Evolutionary conservation across 2,329 filamentous ascomycete genomes (phyloP).

Genomic region (Ilyonectria mors-panacis): DNA sequence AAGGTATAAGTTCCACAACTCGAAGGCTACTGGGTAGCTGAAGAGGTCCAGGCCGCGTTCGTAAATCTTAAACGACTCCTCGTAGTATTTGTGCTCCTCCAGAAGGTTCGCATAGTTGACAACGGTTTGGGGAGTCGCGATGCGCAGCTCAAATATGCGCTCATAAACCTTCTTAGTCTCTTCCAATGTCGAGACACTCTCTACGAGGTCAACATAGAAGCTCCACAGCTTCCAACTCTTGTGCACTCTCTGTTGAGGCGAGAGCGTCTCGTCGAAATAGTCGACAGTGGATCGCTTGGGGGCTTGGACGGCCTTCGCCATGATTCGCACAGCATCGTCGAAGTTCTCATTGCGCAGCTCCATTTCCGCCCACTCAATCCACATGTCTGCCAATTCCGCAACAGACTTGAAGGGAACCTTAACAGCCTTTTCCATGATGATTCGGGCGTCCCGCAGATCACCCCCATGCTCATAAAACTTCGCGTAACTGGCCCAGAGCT

Average conservation of each 20-base stretch:
- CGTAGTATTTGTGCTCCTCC: slow-evolving; percentile 94
- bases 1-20: slow-evolving; percentile 98
- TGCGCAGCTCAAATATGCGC: slow-evolving; percentile 96
- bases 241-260: slow-evolving; percentile 95
- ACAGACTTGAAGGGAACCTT: slow-evolving; percentile 99
- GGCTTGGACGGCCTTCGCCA: slow-evolving; percentile 97
- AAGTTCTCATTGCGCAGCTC: slow-evolving; percentile 97
- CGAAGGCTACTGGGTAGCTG: slow-evolving; percentile 97
- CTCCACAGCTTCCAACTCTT: slow-evolving; percentile 99
- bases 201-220: slow-evolving; percentile 98
- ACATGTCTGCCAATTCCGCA: slow-evolving; percentile 96
- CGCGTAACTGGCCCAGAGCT: slow-evolving; percentile 96
- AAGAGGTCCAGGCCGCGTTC: slow-evolving; percentile 98
- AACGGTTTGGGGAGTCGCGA: slow-evolving; percentile 97
- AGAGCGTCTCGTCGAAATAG: slow-evolving; percentile 96
- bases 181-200: slow-evolving; percentile 91
- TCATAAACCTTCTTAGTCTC: slow-evolving; percentile 97
- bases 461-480: slow-evolving; percentile 95
- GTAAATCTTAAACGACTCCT: slow-evolving; percentile 98
- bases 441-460: slow-evolving; percentile 85
- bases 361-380: slow-evolving; percentile 99
- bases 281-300: slow-evolving; percentile 98
- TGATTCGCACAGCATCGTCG: slow-evolving; percentile 92
- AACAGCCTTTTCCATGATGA: slow-evolving; percentile 98
- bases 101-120: slow-evolving; percentile 98